phyloP scores from a whole-genome alignment of 495 filamentous ascomycete genomes.

The Evansstolkia leycettana region DNA sequence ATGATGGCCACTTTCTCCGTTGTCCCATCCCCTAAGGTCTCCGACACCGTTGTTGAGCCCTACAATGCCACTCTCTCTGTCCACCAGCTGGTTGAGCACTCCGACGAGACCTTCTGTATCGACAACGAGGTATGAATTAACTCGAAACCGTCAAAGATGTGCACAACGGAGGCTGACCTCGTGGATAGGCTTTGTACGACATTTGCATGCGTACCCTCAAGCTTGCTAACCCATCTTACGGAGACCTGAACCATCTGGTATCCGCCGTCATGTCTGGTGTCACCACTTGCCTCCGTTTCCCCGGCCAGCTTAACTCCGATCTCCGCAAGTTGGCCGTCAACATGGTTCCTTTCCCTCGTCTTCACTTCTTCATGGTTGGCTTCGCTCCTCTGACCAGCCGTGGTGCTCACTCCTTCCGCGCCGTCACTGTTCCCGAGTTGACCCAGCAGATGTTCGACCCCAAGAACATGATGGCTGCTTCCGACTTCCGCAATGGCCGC shows the following conservation, averaged over 20 bases:
- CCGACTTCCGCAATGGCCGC: slow-evolving; percentile 98
- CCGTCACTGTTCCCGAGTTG: slow-evolving; percentile 93
- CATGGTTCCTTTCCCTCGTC: slow-evolving; percentile 99
- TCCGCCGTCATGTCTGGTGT: slow-evolving; percentile 99
- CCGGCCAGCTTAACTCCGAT: slow-evolving; percentile 98
- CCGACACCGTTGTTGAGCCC: slow-evolving; percentile 98
- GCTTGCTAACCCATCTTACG: slow-evolving; percentile 95
- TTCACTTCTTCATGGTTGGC: slow-evolving; percentile 99
- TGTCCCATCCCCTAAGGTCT: slow-evolving; percentile 98
- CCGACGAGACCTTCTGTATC: slow-evolving; percentile 99
- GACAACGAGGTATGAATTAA: slow-evolving; percentile 73
- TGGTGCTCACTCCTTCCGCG: slow-evolving; percentile 89
- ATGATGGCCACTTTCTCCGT: slow-evolving; percentile 99
- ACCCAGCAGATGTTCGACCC: slow-evolving; percentile 99
- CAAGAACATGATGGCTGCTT: slow-evolving; percentile 99
- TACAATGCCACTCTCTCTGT: slow-evolving; percentile 99
- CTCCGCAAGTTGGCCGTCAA: slow-evolving; percentile 99
- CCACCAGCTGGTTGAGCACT: slow-evolving; percentile 99
- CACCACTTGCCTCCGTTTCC: slow-evolving; percentile 97
- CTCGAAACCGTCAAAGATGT: too few relatives aligned
- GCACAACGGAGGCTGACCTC: too few relatives aligned
- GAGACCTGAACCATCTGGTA: slow-evolving; percentile 98
- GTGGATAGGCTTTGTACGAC: slow-evolving; percentile 80
- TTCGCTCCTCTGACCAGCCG: slow-evolving; percentile 98
- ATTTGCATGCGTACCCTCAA: slow-evolving; percentile 99